Percentiles rank a stretch among this genome's conserved stretches.
Conservation (phyloP, 2,329 filamentous ascomycete genomes). For the Cercospora sp. region DNA sequence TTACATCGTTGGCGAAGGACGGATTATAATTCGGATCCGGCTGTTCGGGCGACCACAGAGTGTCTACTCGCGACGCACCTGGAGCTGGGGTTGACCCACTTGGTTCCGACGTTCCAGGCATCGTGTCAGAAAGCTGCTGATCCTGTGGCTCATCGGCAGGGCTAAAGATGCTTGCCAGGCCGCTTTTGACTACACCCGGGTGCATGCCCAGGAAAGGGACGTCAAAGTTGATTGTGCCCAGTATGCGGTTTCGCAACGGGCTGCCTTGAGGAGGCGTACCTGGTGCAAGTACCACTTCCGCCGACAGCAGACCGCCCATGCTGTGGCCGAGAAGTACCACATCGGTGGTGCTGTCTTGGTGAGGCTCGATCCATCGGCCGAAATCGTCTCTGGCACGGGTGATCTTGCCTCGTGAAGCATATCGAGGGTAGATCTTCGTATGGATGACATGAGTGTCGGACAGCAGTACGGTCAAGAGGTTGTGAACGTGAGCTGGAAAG, state of each 20-base stretch:
- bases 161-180: slow-evolving; percentile 74
- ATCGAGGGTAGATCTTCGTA: slow-evolving; percentile 80
- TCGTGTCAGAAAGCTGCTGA: background rate
- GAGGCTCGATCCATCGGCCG: slow-evolving; percentile 75
- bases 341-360: slow-evolving; percentile 73
- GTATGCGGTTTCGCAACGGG: slow-evolving; percentile 68
- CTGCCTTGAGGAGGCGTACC: slow-evolving; percentile 33
- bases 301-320: slow-evolving; percentile 81
- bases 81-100: slow-evolving; percentile 3
- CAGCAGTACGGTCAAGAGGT: slow-evolving; percentile 65
- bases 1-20: slow-evolving; percentile 71
- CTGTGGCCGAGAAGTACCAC: slow-evolving; percentile 83
- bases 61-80: slow-evolving; percentile 25
- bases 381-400: slow-evolving; percentile 78
- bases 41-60: slow-evolving; percentile 30
- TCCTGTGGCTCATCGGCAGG: slow-evolving; percentile 44
- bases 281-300: slow-evolving; percentile 70
- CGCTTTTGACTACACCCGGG: slow-evolving; percentile 80
- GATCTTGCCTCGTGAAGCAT: slow-evolving; percentile 72
- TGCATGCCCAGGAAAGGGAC: slow-evolving; percentile 86
- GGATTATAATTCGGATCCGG: slow-evolving; percentile 70
- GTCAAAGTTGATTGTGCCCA: slow-evolving; percentile 81
- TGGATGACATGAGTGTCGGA: slow-evolving; percentile 75
- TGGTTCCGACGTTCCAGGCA: background rate
- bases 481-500: slow-evolving; percentile 85